Evolutionary conservation across 768 basidiomycete species (phyloP).

Genomic region (Xanthoconium stramineum): DNA sequence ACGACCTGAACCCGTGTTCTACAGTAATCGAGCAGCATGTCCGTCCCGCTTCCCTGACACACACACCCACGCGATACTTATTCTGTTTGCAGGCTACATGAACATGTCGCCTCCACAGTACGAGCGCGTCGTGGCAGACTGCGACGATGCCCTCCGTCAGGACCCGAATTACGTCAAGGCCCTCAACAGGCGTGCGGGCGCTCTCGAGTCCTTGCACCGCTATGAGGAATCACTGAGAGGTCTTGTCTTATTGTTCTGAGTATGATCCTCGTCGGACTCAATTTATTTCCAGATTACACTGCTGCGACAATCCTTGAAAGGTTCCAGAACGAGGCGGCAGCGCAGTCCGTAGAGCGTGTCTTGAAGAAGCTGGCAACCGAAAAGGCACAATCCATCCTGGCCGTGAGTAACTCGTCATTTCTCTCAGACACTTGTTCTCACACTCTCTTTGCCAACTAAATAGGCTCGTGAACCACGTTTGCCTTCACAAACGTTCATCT

Average conservation of each 20-base stretch:
- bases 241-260: conserved; percentile 30
- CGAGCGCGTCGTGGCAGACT: conserved; percentile 83
- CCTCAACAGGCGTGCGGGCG: conserved; percentile 84
- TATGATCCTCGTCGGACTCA: background rate
- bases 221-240: conserved; percentile 79
- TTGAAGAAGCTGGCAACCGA: conserved; percentile 75
- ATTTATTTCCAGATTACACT: conserved; percentile 69
- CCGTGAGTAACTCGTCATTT: conserved; percentile 38
- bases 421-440: background rate
- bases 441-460: background rate
- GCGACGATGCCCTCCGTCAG: conserved; percentile 80
- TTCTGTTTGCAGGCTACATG: conserved; percentile 64
- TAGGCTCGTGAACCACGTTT: conserved; percentile 73
- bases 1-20: conserved; percentile 87
- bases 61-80: background rate
- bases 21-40: conserved; percentile 98
- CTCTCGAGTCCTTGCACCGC: conserved; percentile 72
- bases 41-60: conserved; percentile 20
- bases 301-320: conserved; percentile 94
- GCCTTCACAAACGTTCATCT: conserved; percentile 88
- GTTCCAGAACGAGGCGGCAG: conserved; percentile 79
- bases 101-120: conserved; percentile 84
- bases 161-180: conserved; percentile 88
- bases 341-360: conserved; percentile 86
- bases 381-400: conserved; percentile 70